Base-by-base conservation (phyloP, 768 basidiomycete species). In the Naematelia aurantialba region DNA sequence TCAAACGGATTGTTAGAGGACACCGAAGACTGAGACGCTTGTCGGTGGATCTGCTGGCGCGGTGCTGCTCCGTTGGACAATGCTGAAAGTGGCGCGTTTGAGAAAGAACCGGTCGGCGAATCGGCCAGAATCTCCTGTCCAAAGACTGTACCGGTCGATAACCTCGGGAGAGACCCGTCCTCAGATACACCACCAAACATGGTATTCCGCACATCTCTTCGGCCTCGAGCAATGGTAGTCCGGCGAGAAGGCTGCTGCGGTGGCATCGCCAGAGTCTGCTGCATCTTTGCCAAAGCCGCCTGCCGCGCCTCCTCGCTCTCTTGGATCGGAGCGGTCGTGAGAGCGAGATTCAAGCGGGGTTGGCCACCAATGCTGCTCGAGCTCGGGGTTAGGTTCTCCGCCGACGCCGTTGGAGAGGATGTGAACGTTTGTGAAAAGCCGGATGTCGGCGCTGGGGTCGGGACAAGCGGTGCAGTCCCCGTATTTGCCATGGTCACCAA, bases 131-230 rank as follows among this genome's bases (percentile, higher is more conserved):
- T 39, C 34, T 39, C 34, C 17, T 39, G 34, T 39, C 34, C 34
- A 8, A 39, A 17, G 17, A 39, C 34, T 8, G 34, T 39, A 8
- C 34, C 34, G 17, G 34, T 39, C 17, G 34, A 39, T 17, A 39
- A 39, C 8, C 34, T 8, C 17, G 34, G 34, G 8, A 39, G 34
- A 17, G 8, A 8, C 34, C 5, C 34, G 19, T 30, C 34, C 3
- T 27, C 52, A 31, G 34, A 30, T 17, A 47, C 39, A 31, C 58
- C 60, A 21, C 56, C 70, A 61, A 72, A 76, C 68, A 74, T 79
- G 11, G 78, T 76, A 54, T 78, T 75, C n/a, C 79, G 67, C 17
- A 78, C 77, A 58, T 77, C 78, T 26, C 79, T 62, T 26, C 78
- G 61, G 14, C 77, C 80, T 34, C 80, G 63, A 1, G 77, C 78